A percentile compares a stretch with the other conserved stretches of the same genome.
Evolutionary conservation across 331 rosid genomes (phyloP).

Genomic region (Quercus lobata): DNA sequence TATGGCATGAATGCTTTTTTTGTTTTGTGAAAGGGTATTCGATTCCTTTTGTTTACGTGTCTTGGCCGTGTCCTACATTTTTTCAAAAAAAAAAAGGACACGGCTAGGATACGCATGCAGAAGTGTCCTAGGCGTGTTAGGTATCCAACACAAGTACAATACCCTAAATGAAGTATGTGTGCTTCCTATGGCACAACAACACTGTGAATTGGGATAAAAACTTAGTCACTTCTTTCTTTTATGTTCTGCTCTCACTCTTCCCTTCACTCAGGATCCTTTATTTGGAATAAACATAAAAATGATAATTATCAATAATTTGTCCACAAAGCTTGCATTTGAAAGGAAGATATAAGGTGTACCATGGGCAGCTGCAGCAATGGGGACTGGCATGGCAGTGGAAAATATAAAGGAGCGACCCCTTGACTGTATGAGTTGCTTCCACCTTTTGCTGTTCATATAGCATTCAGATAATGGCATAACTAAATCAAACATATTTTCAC

Average conservation of each 20-base stretch:
- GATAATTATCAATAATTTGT: background rate
- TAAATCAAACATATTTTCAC: conserved; percentile 11
- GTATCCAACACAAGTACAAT: too few species aligned
- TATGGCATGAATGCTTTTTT: too few species aligned
- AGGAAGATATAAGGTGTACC: conserved; percentile 40
- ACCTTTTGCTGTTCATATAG: conserved; percentile 57
- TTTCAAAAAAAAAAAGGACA: too few species aligned
- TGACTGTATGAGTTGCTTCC: conserved; percentile 91
- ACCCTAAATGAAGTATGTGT: too few species aligned
- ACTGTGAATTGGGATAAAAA: background rate
- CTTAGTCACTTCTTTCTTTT: background rate
- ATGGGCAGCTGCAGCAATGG: conserved; percentile 86
- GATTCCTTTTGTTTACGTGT: too few species aligned
- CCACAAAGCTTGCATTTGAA: conserved; percentile 14
- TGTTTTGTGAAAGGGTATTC: too few species aligned
- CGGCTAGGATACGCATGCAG: too few species aligned
- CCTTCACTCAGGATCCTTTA: too few species aligned
- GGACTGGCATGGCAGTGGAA: conserved; percentile 78
- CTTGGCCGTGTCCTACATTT: too few species aligned
- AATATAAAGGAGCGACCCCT: conserved; percentile 93
- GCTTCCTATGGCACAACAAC: background rate
- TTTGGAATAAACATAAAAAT: background rate
- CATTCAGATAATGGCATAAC: conserved; percentile 22
- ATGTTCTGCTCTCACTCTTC: too few species aligned
- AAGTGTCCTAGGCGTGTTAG: too few species aligned